Conservation (phyloP, 2,329 filamentous ascomycete species). For the Hypoxylon sp. region DNA sequence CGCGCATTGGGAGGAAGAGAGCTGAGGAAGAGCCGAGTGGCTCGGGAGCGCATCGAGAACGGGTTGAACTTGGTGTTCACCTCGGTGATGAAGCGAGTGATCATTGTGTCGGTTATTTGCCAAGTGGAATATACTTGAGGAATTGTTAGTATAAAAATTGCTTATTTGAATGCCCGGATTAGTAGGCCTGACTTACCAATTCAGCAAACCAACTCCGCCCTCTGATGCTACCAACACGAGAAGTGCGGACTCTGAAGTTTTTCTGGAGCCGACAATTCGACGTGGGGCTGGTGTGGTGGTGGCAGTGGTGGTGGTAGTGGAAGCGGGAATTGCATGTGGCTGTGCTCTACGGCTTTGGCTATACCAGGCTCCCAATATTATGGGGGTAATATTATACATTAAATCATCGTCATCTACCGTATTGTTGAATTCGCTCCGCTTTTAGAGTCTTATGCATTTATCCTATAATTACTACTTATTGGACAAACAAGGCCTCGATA, state of each 20-base stretch:
- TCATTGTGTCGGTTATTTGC: constrained; percentile 69
- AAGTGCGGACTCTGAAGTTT: constrained; percentile 32
- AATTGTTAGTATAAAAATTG: neutral
- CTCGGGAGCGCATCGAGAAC: constrained; percentile 83
- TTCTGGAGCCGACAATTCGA: constrained; percentile 31
- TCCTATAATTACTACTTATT: too few relatives aligned
- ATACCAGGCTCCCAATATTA: constrained; percentile 1
- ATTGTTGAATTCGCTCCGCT: too few relatives aligned
- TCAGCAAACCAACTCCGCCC: constrained; percentile 20
- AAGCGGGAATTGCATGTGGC: constrained; percentile 5
- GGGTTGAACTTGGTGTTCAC: constrained; percentile 94
- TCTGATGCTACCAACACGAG: constrained; percentile 5
- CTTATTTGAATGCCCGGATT: neutral
- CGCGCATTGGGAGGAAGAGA: constrained; percentile 86
- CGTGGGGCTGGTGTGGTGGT: constrained; percentile 21
- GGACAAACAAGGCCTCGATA: neutral
- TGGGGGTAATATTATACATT: too few relatives aligned
- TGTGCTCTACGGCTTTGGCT: constrained; percentile 9
- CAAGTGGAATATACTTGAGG: neutral
- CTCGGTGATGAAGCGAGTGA: constrained; percentile 88
- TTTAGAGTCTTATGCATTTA: too few relatives aligned
- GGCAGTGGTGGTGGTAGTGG: neutral
- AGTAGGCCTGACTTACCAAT: constrained; percentile 13
- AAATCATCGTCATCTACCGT: too few relatives aligned
- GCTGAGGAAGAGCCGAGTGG: constrained; percentile 89